Percentiles rank a stretch among this genome's conserved stretches.
These are phyloP conservation scores for Metschnikowia kunwiensis DNA, from an alignment of 805 yeast genomes.

Conservation along the genomic window DNA sequence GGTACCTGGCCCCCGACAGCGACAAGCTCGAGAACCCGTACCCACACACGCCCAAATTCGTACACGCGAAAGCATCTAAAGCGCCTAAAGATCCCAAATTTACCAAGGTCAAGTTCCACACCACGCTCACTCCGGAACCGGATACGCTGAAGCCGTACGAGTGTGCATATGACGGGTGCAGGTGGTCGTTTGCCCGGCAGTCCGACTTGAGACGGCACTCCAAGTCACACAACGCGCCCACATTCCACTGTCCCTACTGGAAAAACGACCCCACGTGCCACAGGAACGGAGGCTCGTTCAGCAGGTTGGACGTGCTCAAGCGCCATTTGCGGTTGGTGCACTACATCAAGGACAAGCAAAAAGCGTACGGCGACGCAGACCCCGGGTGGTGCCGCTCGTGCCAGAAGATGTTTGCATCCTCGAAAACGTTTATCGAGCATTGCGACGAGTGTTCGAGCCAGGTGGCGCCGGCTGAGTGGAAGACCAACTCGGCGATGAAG, in stretches of 20 bases:
- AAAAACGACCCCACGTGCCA: slow-evolving; percentile 67
- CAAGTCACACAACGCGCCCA: slow-evolving; percentile 64
- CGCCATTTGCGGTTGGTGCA: slow-evolving; percentile 71
- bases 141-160: slow-evolving; percentile 31
- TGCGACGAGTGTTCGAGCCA: slow-evolving; percentile 56
- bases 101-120: neutral
- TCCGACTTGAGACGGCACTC: slow-evolving; percentile 68
- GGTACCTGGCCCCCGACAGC: slow-evolving; percentile 2
- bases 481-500: neutral
- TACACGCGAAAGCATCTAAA: slow-evolving; percentile 9
- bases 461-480: slow-evolving; percentile 11
- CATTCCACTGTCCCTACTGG: slow-evolving; percentile 73
- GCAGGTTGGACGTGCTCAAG: slow-evolving; percentile 69
- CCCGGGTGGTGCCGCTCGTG: slow-evolving; percentile 71
- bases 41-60: slow-evolving; percentile 5
- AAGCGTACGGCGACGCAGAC: slow-evolving; percentile 33
- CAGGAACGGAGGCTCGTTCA: slow-evolving; percentile 72
- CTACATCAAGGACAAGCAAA: slow-evolving; percentile 48
- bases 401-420: slow-evolving; percentile 50
- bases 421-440: slow-evolving; percentile 61
- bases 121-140: neutral
- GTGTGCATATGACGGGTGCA: slow-evolving; percentile 46
- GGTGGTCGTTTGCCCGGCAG: slow-evolving; percentile 68
- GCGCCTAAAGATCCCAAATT: neutral
- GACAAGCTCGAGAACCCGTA: neutral